Evolutionary conservation across 371 early-diverging fungal genomes (phyloP).

Genomic region (Coemansia linderi): DNA sequence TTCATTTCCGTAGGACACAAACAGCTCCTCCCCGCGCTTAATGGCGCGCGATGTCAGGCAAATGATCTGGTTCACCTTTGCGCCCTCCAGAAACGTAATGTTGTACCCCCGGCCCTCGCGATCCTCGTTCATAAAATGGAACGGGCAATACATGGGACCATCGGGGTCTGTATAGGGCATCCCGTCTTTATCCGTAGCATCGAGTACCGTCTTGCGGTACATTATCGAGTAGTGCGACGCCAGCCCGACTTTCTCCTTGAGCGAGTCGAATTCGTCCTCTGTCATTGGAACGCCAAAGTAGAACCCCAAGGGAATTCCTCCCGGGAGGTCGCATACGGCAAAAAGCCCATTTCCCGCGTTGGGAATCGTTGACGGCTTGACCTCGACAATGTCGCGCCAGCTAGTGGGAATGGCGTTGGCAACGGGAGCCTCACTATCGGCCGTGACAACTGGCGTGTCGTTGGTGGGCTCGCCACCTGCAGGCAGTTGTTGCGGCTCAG

Average conservation of each 20-base stretch:
- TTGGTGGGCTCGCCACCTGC: neutral
- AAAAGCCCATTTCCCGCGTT: constrained; percentile 76
- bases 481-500: constrained; percentile 1
- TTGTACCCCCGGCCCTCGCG: constrained; percentile 58
- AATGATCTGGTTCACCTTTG: constrained; percentile 75
- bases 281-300: constrained; percentile 93
- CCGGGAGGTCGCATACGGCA: constrained; percentile 72
- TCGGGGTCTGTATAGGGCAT: constrained; percentile 67
- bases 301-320: constrained; percentile 75
- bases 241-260: constrained; percentile 77
- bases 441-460: neutral
- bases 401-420: constrained; percentile 56
- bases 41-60: constrained; percentile 72
- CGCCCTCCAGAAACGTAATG: constrained; percentile 73
- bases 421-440: neutral
- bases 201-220: constrained; percentile 80
- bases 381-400: constrained; percentile 65
- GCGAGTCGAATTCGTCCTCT: constrained; percentile 82
- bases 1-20: constrained; percentile 78
- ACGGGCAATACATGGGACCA: constrained; percentile 75
- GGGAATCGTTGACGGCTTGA: constrained; percentile 64
- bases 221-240: constrained; percentile 80
- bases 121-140: constrained; percentile 85
- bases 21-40: constrained; percentile 72
- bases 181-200: constrained; percentile 80